Percentiles rank a stretch among this genome's conserved stretches.
These are phyloP conservation scores for Coelastrella sp. DNA, from an alignment of 139 green algal species.

Conservation along the genomic window DNA sequence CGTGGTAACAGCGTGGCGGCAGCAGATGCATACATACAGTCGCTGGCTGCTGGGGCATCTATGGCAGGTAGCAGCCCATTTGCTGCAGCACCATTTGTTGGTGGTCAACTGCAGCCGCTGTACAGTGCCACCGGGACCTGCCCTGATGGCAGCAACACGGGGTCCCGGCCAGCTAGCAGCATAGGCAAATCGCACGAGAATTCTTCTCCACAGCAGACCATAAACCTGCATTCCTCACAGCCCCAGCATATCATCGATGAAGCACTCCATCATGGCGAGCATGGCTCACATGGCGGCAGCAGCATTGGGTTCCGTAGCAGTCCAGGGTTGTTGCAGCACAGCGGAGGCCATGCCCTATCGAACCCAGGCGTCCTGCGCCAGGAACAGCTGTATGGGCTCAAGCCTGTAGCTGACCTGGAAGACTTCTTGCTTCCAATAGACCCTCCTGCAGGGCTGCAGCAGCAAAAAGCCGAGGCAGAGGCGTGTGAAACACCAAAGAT, in stretches of 20 bases:
- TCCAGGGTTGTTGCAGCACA: background rate
- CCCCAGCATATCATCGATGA: background rate
- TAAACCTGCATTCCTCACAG: background rate
- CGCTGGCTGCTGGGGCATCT: background rate
- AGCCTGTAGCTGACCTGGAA: no score
- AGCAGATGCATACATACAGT: background rate
- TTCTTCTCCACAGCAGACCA: no score
- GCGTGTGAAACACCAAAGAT: no score
- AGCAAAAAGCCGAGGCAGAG: no score
- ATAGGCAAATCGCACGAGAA: background rate
- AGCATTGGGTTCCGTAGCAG: background rate
- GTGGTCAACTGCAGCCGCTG: background rate
- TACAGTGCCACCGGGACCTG: background rate
- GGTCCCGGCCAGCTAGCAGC: background rate
- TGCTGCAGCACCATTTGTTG: background rate
- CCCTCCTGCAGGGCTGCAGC: no score
- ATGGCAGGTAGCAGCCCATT: conserved; percentile 19
- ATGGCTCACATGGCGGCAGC: background rate
- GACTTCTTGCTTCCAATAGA: no score
- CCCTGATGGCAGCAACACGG: background rate
- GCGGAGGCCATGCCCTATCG: background rate
- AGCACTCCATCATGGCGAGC: no score
- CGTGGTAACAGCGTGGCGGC: conserved; percentile 9
- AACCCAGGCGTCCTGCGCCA: no score
- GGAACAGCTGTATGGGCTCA: no score